Evolutionary conservation across 1,284 basidiomycete genomes (phyloP).

Genomic region (Caloboletus inedulis): DNA sequence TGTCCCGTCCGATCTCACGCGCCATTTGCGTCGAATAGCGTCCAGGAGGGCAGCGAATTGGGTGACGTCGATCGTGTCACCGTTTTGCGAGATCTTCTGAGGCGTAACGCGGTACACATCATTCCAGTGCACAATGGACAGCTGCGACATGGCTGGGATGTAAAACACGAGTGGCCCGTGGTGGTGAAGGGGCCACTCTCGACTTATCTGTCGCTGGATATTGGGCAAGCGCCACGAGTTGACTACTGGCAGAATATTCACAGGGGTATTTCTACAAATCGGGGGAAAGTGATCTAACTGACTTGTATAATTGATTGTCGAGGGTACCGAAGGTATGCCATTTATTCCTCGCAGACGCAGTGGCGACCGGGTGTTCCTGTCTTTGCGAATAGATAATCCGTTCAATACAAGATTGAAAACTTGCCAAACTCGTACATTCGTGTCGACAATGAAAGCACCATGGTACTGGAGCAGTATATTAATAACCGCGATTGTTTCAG

Average conservation of each 20-base stretch:
- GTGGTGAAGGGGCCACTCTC: not conserved
- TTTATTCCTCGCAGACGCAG: too few relatives aligned
- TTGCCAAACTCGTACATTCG: not conserved
- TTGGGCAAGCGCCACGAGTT: not conserved
- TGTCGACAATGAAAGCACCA: not conserved
- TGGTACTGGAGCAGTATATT: not conserved
- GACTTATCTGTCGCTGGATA: conserved; percentile 7
- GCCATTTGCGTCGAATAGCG: conserved; percentile 55
- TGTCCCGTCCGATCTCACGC: conserved; percentile 44
- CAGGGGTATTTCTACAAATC: not conserved
- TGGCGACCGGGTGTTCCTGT: too few relatives aligned
- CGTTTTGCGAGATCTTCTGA: conserved; percentile 55
- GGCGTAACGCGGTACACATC: conserved; percentile 75
- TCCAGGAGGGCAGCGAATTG: conserved; percentile 68
- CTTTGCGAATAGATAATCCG: not conserved
- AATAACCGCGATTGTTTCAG: not conserved
- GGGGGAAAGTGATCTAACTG: too few relatives aligned
- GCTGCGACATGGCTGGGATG: conserved; percentile 21
- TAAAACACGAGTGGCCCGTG: not conserved
- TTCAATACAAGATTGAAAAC: not conserved
- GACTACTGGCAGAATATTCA: not conserved
- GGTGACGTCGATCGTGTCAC: conserved; percentile 70
- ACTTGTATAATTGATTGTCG: too few relatives aligned
- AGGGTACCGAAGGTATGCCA: too few relatives aligned
- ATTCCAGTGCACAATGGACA: conserved; percentile 61